These are phyloP conservation scores for Solanum aculeatissimum DNA, from an alignment of 305 asterid genomes.

Conservation along the genomic window DNA sequence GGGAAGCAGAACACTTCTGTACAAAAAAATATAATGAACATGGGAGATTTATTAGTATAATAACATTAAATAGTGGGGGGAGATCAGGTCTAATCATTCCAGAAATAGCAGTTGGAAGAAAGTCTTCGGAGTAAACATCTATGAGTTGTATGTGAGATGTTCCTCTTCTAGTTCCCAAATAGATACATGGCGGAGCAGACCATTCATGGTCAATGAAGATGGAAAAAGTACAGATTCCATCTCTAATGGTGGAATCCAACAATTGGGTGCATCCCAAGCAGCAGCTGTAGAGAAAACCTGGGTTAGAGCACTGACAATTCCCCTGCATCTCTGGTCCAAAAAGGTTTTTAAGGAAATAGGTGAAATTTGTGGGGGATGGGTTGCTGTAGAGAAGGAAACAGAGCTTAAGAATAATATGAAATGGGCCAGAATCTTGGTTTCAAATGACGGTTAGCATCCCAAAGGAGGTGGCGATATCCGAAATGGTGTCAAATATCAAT, in stretches of 20 bases:
- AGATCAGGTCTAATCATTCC: background rate
- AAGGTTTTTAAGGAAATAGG: background rate
- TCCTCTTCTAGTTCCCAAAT: background rate
- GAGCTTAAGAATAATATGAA: background rate
- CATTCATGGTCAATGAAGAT: background rate
- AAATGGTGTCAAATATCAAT: background rate
- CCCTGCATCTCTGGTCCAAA: background rate
- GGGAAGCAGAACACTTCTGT: background rate
- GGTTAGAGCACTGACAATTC: background rate
- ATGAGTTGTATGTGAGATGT: background rate
- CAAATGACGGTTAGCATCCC: background rate
- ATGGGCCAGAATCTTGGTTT: background rate
- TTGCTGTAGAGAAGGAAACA: background rate
- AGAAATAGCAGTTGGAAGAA: background rate
- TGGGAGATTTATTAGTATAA: background rate
- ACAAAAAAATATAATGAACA: background rate
- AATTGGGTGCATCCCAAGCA: background rate
- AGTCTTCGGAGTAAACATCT: background rate
- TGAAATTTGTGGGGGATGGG: background rate
- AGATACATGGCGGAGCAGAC: background rate
- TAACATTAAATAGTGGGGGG: background rate
- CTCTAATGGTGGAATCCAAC: background rate
- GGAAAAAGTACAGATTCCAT: background rate
- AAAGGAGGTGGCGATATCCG: background rate
- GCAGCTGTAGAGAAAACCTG: background rate